Evolutionary conservation across 106 monocot species (phyloP).

Genomic region (Xerophyta viscosa): DNA sequence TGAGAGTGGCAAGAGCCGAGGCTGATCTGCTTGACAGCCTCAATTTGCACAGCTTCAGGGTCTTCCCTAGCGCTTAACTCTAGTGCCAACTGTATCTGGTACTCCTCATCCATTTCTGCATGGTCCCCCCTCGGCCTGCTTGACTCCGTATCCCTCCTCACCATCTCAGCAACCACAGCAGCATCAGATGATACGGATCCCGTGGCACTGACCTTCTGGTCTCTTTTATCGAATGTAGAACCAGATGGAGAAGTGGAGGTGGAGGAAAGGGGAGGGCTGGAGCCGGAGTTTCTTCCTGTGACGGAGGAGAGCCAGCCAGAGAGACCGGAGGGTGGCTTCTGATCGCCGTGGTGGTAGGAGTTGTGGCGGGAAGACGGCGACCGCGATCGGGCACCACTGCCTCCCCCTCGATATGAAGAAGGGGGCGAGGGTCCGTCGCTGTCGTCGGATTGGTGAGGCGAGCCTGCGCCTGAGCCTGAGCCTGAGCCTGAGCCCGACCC

Average conservation of each 20-base stretch:
- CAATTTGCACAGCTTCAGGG: conserved; percentile 72
- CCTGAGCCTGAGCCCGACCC: conserved; percentile 2
- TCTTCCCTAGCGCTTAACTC: conserved; percentile 68
- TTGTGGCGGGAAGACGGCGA: not conserved
- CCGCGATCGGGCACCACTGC: not conserved
- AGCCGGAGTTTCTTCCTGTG: too few species aligned
- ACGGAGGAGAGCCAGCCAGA: too few species aligned
- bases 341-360: conserved; percentile 3
- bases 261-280: too few species aligned
- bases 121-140: not conserved
- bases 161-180: not conserved
- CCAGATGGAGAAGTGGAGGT: conserved; percentile 39
- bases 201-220: not conserved
- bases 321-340: conserved; percentile 7
- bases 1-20: conserved; percentile 37
- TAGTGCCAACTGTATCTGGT: conserved; percentile 59
- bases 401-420: too few species aligned
- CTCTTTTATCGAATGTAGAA: conserved; percentile 25
- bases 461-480: too few species aligned
- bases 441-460: conserved; percentile 2
- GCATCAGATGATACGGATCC: conserved; percentile 6
- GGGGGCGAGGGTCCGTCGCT: conserved; percentile 5
- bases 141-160: not conserved
- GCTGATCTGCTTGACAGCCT: conserved; percentile 75
- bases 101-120: conserved; percentile 42